Evolutionary conservation across 1,284 basidiomycete species (phyloP), one percentile per base, ranked within the genome.

Genomic region (Ustilago nuda): DNA sequence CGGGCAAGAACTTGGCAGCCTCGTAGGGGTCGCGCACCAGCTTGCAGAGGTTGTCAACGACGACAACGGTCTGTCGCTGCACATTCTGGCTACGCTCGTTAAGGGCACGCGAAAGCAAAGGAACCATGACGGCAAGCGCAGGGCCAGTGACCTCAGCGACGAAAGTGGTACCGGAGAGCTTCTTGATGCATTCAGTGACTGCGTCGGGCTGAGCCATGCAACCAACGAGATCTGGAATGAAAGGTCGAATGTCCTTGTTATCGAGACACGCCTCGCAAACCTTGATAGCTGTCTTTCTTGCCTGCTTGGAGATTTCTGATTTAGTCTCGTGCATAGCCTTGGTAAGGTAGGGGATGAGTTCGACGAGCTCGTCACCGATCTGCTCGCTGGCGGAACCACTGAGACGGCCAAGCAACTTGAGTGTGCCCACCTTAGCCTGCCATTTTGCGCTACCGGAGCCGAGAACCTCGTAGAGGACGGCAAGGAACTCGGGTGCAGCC

Each of bases 251-350:
- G 88, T 99, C 96, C 54, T 94, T 91, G 87, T 99, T 99, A 80
- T 94, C 94, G 27, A 99, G 91, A 51, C 94, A 95, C 32, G 91
- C 90, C 36, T 91, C 90, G 87, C 95, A 98, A 58, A 99, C 90
- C 35, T 92, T 90, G 23, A 93, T 95, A n/a, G 94, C 95, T 77
- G 94, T 93, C 89, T 98, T 98, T 80, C 91, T 88, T 50, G 96
- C 96, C 51, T 93, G 92, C 69, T 90, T 89, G 17, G 94, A 92
- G 63, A 94, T 94, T 89, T 99, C 96, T 78, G 91, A 87, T 87
- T 98, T 99, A 78, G 96, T 98, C 87, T 99, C 96, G 86, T 97
- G 94, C 95, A 99, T 96, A 13, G 94, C 91, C 55, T 88, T 88
- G 85, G 97, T 95, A 35, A 99, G 91, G 81, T 92, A 92, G 15